Conservation (phyloP, 1,284 basidiomycete genomes). For the Puccinia brachypodii region DNA sequence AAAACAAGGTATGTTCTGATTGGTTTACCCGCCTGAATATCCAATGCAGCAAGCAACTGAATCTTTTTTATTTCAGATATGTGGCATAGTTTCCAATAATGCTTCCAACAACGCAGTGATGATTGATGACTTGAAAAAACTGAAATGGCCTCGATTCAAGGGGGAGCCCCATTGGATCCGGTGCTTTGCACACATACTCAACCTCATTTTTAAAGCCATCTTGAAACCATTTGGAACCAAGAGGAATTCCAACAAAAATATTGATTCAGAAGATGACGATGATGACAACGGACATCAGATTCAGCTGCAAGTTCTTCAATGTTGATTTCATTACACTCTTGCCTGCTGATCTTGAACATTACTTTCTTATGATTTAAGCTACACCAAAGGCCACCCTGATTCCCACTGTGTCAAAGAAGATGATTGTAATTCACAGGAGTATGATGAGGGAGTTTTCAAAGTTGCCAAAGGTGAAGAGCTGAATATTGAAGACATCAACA, state of each 20-base stretch:
- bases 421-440: not conserved
- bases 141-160: slow-evolving; percentile 1
- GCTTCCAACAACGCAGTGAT: not conserved
- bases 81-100: not conserved
- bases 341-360: not conserved
- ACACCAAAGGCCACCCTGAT: not conserved
- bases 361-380: not conserved
- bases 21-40: not conserved
- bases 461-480: not conserved
- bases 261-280: not conserved
- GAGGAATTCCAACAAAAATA: not conserved
- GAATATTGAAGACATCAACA: not conserved
- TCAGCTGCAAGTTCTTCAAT: not conserved
- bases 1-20: not conserved
- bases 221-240: not conserved
- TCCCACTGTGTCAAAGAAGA: no score
- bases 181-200: not conserved
- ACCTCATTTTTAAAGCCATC: not conserved
- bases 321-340: not conserved
- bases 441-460: not conserved
- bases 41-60: no score
- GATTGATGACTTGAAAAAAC: not conserved
- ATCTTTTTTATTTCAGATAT: no score
- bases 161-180: not conserved
- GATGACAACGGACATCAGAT: not conserved